phyloP scores from a whole-genome alignment of 1,284 basidiomycete species.

The Coniophora puteana region DNA sequence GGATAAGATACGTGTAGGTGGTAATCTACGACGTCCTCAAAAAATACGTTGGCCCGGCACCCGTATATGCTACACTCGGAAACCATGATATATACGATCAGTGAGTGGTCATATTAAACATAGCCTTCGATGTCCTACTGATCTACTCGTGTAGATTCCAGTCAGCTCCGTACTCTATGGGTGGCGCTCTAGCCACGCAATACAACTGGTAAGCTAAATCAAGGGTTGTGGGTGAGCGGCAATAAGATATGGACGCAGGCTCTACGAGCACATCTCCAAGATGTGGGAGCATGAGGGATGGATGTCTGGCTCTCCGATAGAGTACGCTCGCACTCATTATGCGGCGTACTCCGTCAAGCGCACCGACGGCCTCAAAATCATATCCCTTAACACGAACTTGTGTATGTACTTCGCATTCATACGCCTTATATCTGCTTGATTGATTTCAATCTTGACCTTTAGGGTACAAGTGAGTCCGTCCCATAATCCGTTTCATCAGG shows the following conservation, averaged over 20 bases:
- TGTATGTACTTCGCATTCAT: constrained; percentile 36
- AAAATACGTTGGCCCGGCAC: constrained; percentile 52
- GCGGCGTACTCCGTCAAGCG: constrained; percentile 68
- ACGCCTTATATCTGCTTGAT: neutral
- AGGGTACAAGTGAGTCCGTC: constrained; percentile 32
- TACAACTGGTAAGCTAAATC: constrained; percentile 57
- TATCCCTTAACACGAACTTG: constrained; percentile 74
- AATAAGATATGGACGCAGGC: constrained; percentile 38
- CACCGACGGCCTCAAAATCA: constrained; percentile 63
- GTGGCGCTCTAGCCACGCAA: constrained; percentile 48
- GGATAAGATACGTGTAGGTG: constrained; percentile 43
- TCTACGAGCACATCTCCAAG: constrained; percentile 65
- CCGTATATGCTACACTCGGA: constrained; percentile 67
- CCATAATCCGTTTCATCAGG: neutral
- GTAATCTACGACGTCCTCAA: constrained; percentile 62
- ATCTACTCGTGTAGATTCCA: constrained; percentile 38
- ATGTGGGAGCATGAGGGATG: constrained; percentile 71
- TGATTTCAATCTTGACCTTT: neutral
- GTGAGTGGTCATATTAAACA: constrained; percentile 28
- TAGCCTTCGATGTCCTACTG: neutral
- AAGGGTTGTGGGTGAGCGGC: neutral
- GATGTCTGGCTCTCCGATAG: constrained; percentile 56
- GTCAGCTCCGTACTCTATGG: constrained; percentile 59
- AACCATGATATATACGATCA: constrained; percentile 72
- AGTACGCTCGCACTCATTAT: constrained; percentile 65